Evolutionary conservation across 2,329 filamentous ascomycete genomes (phyloP).

Genomic region (Fusarium sp.): DNA sequence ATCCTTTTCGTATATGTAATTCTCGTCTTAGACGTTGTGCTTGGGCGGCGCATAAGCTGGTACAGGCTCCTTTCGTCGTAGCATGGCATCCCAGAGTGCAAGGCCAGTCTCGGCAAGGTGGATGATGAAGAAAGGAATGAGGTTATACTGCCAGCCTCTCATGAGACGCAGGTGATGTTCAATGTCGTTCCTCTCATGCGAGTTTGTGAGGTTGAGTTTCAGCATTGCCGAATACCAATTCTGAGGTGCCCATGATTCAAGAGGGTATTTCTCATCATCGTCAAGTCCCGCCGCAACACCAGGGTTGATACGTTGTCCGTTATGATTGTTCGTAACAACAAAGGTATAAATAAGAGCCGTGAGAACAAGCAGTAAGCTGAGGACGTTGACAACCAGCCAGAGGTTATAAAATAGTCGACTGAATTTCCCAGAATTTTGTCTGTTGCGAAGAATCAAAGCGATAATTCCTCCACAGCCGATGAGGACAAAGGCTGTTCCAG

Average conservation of each 20-base stretch:
- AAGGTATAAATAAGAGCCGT: conserved; percentile 47
- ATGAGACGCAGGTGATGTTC: conserved; percentile 43
- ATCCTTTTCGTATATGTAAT: neutral
- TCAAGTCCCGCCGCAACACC: conserved; percentile 24
- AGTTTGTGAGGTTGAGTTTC: conserved; percentile 37
- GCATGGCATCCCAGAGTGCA: conserved; percentile 40
- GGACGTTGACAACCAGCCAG: conserved; percentile 43
- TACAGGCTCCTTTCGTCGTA: conserved; percentile 10
- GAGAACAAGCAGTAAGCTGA: conserved; percentile 42
- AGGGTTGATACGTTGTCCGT: conserved; percentile 39
- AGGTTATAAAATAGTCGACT: conserved; percentile 31
- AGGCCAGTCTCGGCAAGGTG: conserved; percentile 44
- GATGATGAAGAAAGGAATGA: conserved; percentile 48
- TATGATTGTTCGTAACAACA: conserved; percentile 46
- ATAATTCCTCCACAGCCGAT: conserved; percentile 46
- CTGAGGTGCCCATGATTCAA: conserved; percentile 46
- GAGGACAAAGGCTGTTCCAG: conserved; percentile 47
- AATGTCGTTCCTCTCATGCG: conserved; percentile 35
- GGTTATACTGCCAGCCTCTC: conserved; percentile 48
- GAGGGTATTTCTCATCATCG: conserved; percentile 31
- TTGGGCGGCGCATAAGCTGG: conserved; percentile 13
- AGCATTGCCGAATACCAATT: conserved; percentile 47
- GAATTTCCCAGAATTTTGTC: conserved; percentile 24
- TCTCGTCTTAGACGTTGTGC: neutral
- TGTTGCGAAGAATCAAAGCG: conserved; percentile 37